Conservation (phyloP, 148 eudicot species). For the Rhododendron kiyosumense region DNA sequence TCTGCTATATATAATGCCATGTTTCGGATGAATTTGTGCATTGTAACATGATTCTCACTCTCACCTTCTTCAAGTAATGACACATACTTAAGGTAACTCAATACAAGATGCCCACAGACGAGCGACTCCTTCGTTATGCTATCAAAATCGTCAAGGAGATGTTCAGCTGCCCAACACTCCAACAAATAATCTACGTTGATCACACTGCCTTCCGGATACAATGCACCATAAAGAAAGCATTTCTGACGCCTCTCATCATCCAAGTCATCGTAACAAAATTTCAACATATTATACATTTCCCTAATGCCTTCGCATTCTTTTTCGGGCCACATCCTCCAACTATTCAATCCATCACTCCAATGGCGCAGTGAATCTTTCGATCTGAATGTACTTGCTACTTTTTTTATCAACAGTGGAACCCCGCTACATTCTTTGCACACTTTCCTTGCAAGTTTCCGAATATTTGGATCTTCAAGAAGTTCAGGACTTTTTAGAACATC, state of each 20-base stretch:
- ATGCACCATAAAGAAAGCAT: slow-evolving; percentile 19
- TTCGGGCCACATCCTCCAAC: slow-evolving; percentile 7
- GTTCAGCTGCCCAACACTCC: slow-evolving; percentile 14
- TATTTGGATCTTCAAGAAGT: not conserved
- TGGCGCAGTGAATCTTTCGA: not conserved
- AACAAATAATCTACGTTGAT: slow-evolving; percentile 1
- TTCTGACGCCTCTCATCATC: not conserved
- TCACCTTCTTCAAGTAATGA: slow-evolving; percentile 18
- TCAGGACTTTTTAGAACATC: too few species aligned
- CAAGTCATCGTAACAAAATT: slow-evolving; percentile 11
- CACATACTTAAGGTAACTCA: slow-evolving; percentile 5
- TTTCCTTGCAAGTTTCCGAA: not conserved
- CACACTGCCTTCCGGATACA: slow-evolving; percentile 13
- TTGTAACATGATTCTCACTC: not conserved
- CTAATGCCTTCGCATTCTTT: not conserved
- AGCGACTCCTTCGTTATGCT: not conserved
- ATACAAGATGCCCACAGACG: not conserved
- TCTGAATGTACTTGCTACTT: slow-evolving; percentile 6
- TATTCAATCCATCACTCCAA: slow-evolving; percentile 14
- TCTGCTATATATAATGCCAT: slow-evolving; percentile 4
- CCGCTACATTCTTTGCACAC: slow-evolving; percentile 3
- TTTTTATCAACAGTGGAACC: slow-evolving; percentile 9
- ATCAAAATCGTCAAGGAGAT: not conserved
- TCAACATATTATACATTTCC: slow-evolving; percentile 5
- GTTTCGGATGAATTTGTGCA: slow-evolving; percentile 15